Conservation (phyloP, 2,329 filamentous ascomycete species). For the Clonostachys solani region DNA sequence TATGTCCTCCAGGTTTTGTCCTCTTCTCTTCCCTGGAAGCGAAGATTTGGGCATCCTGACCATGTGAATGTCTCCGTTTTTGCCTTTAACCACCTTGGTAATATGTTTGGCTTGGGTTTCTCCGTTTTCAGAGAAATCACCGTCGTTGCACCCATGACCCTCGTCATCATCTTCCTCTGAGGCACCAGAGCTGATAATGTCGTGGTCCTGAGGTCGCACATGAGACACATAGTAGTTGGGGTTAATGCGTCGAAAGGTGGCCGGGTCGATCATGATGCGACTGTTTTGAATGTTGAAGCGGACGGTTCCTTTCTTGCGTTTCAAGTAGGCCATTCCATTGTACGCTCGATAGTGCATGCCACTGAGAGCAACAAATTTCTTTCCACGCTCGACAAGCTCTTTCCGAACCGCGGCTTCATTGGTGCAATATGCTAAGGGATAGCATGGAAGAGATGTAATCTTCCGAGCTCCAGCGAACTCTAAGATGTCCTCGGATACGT, state of each 20-base stretch:
- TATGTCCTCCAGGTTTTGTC: neutral
- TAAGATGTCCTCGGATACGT: slow-evolving; percentile 63
- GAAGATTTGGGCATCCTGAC: slow-evolving; percentile 15
- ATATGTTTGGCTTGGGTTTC: slow-evolving; percentile 20
- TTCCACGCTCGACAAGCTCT: slow-evolving; percentile 73
- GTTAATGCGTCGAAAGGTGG: slow-evolving; percentile 77
- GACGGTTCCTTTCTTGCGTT: slow-evolving; percentile 65
- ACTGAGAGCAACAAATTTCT: slow-evolving; percentile 76
- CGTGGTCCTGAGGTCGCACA: slow-evolving; percentile 68
- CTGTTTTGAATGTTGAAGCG: slow-evolving; percentile 86
- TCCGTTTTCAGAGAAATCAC: slow-evolving; percentile 25
- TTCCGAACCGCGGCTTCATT: slow-evolving; percentile 60
- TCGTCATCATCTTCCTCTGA: slow-evolving; percentile 37
- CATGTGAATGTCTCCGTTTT: slow-evolving; percentile 28
- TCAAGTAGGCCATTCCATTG: slow-evolving; percentile 80
- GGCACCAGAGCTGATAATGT: slow-evolving; percentile 34
- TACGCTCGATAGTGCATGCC: slow-evolving; percentile 82
- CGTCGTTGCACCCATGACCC: slow-evolving; percentile 23
- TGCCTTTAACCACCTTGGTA: slow-evolving; percentile 46
- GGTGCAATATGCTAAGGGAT: slow-evolving; percentile 77
- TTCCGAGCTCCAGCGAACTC: slow-evolving; percentile 78
- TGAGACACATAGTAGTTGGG: slow-evolving; percentile 78
- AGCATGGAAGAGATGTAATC: slow-evolving; percentile 74
- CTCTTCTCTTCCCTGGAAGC: neutral
- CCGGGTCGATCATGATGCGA: slow-evolving; percentile 83